Evolutionary conservation across 1,284 basidiomycete species (phyloP).

Genomic region (Papiliotrema laurentii): DNA sequence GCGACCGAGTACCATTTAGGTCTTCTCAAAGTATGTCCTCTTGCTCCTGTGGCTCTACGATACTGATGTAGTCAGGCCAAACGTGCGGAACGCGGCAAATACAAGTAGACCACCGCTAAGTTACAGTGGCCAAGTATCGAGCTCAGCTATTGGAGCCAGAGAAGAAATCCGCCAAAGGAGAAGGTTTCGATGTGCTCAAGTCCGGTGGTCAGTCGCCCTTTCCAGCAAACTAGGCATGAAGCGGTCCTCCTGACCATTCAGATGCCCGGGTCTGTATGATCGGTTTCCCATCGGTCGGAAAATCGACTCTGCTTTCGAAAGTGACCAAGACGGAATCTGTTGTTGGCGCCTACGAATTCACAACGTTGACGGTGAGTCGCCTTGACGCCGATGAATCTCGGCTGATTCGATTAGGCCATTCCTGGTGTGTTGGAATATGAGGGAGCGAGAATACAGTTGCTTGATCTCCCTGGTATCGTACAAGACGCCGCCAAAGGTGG

Average conservation of each 20-base stretch:
- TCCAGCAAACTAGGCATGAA: not conserved
- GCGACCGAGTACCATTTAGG: conserved; percentile 83
- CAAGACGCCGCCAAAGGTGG: conserved; percentile 85
- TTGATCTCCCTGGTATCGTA: conserved; percentile 96
- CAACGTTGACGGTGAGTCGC: conserved; percentile 69
- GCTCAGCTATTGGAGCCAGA: conserved; percentile 83
- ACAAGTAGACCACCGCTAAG: conserved; percentile 1
- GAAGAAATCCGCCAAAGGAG: conserved; percentile 69
- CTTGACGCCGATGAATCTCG: not conserved
- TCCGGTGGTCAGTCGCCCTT: conserved; percentile 56
- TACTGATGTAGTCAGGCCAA: conserved; percentile 28
- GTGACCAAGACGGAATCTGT: conserved; percentile 85
- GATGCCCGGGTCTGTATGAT: conserved; percentile 91
- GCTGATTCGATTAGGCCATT: conserved; percentile 63
- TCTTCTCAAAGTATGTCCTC: conserved; percentile 30
- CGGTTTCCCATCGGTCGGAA: conserved; percentile 91
- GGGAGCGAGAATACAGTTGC: conserved; percentile 85
- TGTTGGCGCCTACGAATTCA: conserved; percentile 93
- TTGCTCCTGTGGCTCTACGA: not conserved
- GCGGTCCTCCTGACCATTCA: conserved; percentile 22
- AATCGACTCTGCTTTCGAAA: conserved; percentile 89
- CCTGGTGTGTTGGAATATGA: conserved; percentile 92
- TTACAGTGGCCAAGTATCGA: conserved; percentile 71
- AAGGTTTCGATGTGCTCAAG: conserved; percentile 91
- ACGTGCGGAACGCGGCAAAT: conserved; percentile 46